Percentiles rank a stretch among this genome's conserved stretches.
phyloP scores from a whole-genome alignment of 176 grass and related monocot species.

The Alopecurus myosuroides region DNA sequence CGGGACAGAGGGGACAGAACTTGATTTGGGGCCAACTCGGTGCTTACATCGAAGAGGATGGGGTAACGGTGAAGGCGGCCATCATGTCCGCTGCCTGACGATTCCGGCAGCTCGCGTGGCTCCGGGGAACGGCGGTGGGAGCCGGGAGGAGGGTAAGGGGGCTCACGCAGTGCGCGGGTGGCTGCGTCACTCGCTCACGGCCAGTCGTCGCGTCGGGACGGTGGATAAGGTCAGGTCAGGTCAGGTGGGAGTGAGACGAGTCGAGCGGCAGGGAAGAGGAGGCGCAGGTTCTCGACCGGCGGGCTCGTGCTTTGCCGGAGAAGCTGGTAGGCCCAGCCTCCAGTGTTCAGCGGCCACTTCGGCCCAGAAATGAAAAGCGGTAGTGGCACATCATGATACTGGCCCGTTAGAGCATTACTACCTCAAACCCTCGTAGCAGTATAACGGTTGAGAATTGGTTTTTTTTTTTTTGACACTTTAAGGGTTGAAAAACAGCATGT shows the following conservation, averaged over 20 bases:
- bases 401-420: no score
- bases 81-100: not conserved
- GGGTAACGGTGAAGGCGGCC: not conserved
- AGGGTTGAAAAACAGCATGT: no score
- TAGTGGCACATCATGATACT: no score
- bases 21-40: not conserved
- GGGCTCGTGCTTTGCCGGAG: no score
- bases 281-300: not conserved
- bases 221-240: not conserved
- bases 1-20: not conserved
- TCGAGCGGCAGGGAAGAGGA: not conserved
- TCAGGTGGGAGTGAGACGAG: not conserved
- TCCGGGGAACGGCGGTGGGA: not conserved
- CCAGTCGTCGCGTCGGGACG: constrained; percentile 5
- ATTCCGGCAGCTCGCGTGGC: not conserved
- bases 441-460: no score
- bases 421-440: no score
- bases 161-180: not conserved
- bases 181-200: not conserved
- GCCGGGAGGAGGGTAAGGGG: not conserved
- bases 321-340: no score
- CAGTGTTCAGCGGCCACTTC: no score
- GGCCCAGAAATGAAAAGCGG: no score
- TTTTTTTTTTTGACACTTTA: no score
- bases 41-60: not conserved